Percentiles rank a stretch among this genome's conserved stretches.
Conservation (phyloP, 148 eudicot species). For the Rhododendron simsii region DNA sequence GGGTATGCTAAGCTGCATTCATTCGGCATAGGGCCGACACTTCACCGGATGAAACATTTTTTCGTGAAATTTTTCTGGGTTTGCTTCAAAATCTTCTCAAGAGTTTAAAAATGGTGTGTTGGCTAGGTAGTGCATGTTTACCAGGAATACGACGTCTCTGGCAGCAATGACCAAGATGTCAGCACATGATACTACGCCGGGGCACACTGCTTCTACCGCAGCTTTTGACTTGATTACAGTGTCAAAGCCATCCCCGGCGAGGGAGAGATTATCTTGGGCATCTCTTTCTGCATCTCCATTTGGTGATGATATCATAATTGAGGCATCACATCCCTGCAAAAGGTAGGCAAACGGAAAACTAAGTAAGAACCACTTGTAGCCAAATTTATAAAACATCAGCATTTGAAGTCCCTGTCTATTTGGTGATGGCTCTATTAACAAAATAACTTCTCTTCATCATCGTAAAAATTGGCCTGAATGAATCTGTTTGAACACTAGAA, state of each 20-base stretch:
- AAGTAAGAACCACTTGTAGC: not conserved
- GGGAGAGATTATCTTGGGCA: constrained; percentile 52
- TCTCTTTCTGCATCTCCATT: constrained; percentile 65
- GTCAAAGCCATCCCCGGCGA: constrained; percentile 86
- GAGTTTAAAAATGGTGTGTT: not conserved
- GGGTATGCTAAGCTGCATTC: not conserved
- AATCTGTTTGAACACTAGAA: not conserved
- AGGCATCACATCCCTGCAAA: constrained; percentile 49
- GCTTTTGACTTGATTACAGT: constrained; percentile 62
- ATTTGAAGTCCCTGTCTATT: not conserved
- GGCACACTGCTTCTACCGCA: constrained; percentile 73
- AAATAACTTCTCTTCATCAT: not conserved
- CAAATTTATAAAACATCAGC: not conserved
- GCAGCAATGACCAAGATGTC: constrained; percentile 73
- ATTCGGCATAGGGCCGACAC: not conserved
- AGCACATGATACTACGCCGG: constrained; percentile 83
- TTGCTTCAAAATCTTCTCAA: not conserved
- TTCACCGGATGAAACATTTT: not conserved
- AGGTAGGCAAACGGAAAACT: not conserved
- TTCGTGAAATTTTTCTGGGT: not conserved
- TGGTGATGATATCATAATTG: constrained; percentile 59
- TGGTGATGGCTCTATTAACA: not conserved
- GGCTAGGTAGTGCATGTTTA: constrained; percentile 20
- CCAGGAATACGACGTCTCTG: constrained; percentile 62
- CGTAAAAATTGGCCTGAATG: not conserved